Evolutionary conservation across 73 alveolate genomes (phyloP).

Genomic region (Paramecium biaurelia): DNA sequence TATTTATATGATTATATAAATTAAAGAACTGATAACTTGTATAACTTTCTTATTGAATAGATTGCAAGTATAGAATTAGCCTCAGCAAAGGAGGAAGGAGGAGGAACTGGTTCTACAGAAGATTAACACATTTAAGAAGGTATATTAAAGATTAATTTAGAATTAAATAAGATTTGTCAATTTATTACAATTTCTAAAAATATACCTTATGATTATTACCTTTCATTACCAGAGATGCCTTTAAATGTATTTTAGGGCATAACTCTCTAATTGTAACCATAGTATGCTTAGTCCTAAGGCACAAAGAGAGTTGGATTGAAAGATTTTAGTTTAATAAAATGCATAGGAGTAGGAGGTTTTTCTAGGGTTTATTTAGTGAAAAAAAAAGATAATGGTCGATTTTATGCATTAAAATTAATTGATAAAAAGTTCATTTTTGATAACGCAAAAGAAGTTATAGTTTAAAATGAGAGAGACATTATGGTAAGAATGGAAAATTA

Average conservation of each 20-base stretch:
- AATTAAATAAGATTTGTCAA: conserved; percentile 31
- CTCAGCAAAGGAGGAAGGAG: background rate
- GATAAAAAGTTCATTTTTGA: conserved; percentile 73
- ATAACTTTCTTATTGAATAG: conserved; percentile 21
- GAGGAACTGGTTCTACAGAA: conserved; percentile 21
- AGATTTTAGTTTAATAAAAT: conserved; percentile 65
- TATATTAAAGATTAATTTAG: background rate
- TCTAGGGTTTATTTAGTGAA: conserved; percentile 79
- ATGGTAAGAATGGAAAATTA: conserved; percentile 70
- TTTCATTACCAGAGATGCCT: background rate
- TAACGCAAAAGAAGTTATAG: conserved; percentile 67
- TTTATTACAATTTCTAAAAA: conserved; percentile 1
- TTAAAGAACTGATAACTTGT: background rate
- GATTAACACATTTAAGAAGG: conserved; percentile 4
- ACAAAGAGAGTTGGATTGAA: conserved; percentile 42
- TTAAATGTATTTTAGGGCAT: background rate
- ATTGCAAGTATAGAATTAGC: background rate
- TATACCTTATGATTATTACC: conserved; percentile 36
- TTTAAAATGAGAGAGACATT: conserved; percentile 71
- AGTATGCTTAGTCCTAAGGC: background rate
- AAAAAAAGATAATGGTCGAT: conserved; percentile 82
- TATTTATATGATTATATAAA: background rate
- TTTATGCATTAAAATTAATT: conserved; percentile 82
- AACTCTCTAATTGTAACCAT: conserved; percentile 34
- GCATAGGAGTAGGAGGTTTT: conserved; percentile 91